These are phyloP conservation scores for Leersia perrieri DNA, from an alignment of 176 grass and related monocot genomes.

Conservation along the genomic window DNA sequence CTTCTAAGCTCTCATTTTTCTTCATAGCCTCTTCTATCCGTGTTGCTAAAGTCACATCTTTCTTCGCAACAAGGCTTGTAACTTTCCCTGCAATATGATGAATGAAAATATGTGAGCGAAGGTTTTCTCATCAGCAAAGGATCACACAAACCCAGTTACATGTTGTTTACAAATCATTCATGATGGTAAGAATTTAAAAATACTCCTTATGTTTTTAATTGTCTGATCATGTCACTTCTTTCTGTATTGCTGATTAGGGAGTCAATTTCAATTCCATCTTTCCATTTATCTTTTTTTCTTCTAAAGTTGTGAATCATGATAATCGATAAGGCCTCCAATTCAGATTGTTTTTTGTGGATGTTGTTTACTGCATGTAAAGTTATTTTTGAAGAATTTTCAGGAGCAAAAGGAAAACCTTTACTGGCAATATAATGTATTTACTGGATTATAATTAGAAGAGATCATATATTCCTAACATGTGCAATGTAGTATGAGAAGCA, in stretches of 20 bases:
- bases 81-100: constrained; percentile 69
- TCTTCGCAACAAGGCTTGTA: constrained; percentile 92
- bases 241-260: background rate
- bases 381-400: background rate
- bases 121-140: background rate
- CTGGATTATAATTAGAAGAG: background rate
- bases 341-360: background rate
- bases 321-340: background rate
- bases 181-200: background rate
- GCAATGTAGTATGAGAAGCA: background rate
- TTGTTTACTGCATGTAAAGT: background rate
- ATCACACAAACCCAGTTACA: background rate
- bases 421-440: background rate
- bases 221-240: background rate
- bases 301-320: background rate
- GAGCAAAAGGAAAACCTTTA: background rate
- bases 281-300: background rate
- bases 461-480: background rate
- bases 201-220: background rate
- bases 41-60: constrained; percentile 70
- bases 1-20: constrained; percentile 96
- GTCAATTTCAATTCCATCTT: background rate
- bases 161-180: background rate
- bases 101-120: background rate
- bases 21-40: constrained; percentile 89